Evolutionary conservation across 1,139 yeast species (phyloP), one percentile per base, ranked within the genome.

Genomic region (Blastobotrys arbuscula): DNA sequence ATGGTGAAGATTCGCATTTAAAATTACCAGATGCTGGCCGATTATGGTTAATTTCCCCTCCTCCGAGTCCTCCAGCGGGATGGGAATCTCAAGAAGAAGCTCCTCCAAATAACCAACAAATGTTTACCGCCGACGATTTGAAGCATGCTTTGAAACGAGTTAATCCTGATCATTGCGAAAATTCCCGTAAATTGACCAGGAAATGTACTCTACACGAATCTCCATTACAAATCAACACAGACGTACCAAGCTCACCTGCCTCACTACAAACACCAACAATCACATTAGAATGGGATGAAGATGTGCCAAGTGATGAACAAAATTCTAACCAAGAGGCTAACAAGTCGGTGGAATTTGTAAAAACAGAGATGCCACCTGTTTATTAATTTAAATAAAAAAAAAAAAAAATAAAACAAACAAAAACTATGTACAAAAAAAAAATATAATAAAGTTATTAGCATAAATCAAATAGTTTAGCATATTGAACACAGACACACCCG

Each of bases 61-160:
- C 76, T 8, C 71, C 74, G 5, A 65, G 71, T 34, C 76, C 76
- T 1, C 75, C 75, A 0, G 66, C 60, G 5, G 75, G 68, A 24
- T 72, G 76, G 76, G 62, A 56, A 38, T 56, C 64, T 8, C 41
- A 51, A 23, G 51, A 52, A 12, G 76, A 72, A 52, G 69, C 61
- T n/a, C 66, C 65, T 26, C 76, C 76, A n/a, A 64, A 66, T 48
- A 53, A 51, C 38, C 60, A 54, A 24, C 42, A 42, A 21, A 33
- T 31, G 21, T 50, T 50, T 23, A 35, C 47, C 4, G 31, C 50
- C 16, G 46, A 41, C 9, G 58, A 56, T 31, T 47, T 61, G 31
- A 47, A 53, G 21, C 47, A 47, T 12, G 61, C 62, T 8, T 45
- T 60, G 28, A 35, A 30, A 20, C 42, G 23, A n/a, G 26, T 47